Conservation (phyloP, 768 basidiomycete species). For the Tephrocybe rancida region DNA sequence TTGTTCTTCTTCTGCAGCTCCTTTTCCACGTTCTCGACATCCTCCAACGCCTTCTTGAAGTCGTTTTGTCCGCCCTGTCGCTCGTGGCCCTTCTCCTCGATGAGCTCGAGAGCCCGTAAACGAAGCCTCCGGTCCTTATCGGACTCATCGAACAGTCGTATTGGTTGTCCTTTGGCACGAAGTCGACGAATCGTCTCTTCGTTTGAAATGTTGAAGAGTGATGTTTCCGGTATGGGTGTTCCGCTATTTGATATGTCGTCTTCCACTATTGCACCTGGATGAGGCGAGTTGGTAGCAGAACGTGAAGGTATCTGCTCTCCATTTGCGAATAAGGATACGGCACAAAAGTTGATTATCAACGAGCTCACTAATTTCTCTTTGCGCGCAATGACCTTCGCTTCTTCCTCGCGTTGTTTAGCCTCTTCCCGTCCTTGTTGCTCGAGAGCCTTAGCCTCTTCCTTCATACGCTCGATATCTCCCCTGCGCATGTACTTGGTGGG, state of each 20-base stretch:
- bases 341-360: slow-evolving; percentile 1
- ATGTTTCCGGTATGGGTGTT: slow-evolving; percentile 49
- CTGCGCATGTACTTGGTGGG: slow-evolving; percentile 88
- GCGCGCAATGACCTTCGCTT: slow-evolving; percentile 32
- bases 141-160: slow-evolving; percentile 91
- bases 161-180: slow-evolving; percentile 90
- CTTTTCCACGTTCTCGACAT: slow-evolving; percentile 79
- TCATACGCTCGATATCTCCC: slow-evolving; percentile 83
- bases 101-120: slow-evolving; percentile 90
- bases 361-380: slow-evolving; percentile 47
- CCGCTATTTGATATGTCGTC: slow-evolving; percentile 30
- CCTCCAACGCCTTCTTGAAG: slow-evolving; percentile 88
- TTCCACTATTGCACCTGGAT: slow-evolving; percentile 24
- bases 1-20: slow-evolving; percentile 60
- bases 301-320: slow-evolving; percentile 50
- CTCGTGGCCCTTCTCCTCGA: slow-evolving; percentile 87
- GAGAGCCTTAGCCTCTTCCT: slow-evolving; percentile 40
- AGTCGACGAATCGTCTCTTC: slow-evolving; percentile 91
- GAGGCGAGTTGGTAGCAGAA: slow-evolving; percentile 43
- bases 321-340: slow-evolving; percentile 37
- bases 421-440: slow-evolving; percentile 33
- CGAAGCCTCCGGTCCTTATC: slow-evolving; percentile 93
- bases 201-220: slow-evolving; percentile 86
- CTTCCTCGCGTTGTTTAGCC: slow-evolving; percentile 22
- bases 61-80: slow-evolving; percentile 90